These are phyloP conservation scores for Aurinia saxatilis DNA, from an alignment of 345 rosid genomes.

Conservation along the genomic window DNA sequence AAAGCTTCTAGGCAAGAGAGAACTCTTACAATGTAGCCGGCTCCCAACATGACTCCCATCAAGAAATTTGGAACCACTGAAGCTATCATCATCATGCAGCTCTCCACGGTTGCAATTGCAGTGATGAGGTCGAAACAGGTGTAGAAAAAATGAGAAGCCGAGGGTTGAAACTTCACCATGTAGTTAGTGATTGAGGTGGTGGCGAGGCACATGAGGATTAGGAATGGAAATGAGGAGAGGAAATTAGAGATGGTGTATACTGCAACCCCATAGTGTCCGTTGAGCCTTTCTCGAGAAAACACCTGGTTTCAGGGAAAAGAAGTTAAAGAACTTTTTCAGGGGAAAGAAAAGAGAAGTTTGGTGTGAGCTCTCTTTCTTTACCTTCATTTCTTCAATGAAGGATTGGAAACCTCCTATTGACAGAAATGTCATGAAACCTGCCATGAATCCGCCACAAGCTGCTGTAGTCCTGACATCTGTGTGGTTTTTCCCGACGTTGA, in stretches of 20 bases:
- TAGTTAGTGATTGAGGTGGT: conserved; percentile 46
- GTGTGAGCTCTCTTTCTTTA: conserved; percentile 8
- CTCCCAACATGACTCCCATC: conserved; percentile 65
- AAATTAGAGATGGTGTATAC: conserved; percentile 65
- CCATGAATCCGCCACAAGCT: conserved; percentile 65
- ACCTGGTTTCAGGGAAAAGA: conserved; percentile 30
- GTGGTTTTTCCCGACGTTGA: conserved; percentile 49
- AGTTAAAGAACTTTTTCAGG: background rate
- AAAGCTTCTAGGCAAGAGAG: conserved; percentile 3
- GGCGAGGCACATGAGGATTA: conserved; percentile 42
- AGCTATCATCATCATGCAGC: conserved; percentile 86
- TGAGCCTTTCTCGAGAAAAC: conserved; percentile 57
- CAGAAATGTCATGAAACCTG: conserved; percentile 81
- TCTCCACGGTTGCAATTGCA: conserved; percentile 62
- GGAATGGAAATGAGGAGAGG: conserved; percentile 62
- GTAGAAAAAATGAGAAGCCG: conserved; percentile 44
- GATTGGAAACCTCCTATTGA: conserved; percentile 88
- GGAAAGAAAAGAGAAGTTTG: background rate
- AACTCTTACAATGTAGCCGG: conserved; percentile 70
- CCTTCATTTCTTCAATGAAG: conserved; percentile 89
- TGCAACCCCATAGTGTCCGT: conserved; percentile 68
- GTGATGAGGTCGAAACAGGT: conserved; percentile 54
- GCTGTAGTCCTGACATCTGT: conserved; percentile 52
- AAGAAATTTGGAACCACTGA: conserved; percentile 71
- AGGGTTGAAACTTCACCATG: conserved; percentile 58